Evolutionary conservation across 2,329 filamentous ascomycete species (phyloP).

Genomic region (Pseudogymnoascus sp.): DNA sequence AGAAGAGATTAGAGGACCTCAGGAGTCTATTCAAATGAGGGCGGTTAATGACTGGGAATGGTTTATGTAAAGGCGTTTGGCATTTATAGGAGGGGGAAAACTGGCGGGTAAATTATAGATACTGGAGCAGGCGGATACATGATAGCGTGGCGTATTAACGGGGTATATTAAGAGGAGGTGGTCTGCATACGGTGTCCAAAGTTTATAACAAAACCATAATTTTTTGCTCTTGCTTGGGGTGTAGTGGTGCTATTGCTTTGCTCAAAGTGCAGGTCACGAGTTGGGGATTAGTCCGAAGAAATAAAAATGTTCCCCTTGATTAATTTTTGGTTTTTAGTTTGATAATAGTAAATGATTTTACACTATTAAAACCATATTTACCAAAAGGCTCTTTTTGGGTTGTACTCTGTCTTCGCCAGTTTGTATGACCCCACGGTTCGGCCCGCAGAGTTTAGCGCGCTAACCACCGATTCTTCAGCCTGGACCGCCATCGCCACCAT

Average conservation of each 20-base stretch:
- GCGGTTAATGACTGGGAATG: neutral
- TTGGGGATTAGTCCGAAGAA: neutral
- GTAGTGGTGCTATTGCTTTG: neutral
- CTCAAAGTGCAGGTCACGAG: neutral
- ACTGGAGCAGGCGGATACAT: neutral
- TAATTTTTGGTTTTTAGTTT: neutral
- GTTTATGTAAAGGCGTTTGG: neutral
- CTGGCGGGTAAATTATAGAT: neutral
- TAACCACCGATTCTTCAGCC: neutral
- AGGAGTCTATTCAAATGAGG: slow-evolving; percentile 46
- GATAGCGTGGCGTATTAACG: neutral
- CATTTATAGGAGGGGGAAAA: neutral
- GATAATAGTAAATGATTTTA: neutral
- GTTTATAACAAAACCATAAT: neutral
- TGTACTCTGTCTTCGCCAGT: neutral
- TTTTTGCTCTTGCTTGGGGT: neutral
- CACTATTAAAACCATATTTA: neutral
- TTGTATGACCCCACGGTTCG: neutral
- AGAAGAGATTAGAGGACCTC: slow-evolving; percentile 48
- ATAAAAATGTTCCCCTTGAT: neutral
- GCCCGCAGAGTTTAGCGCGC: neutral
- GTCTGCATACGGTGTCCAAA: slow-evolving; percentile 2
- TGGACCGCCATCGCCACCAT: neutral
- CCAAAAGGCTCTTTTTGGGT: neutral
- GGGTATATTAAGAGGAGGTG: neutral